Evolutionary conservation across 2,329 filamentous ascomycete species (phyloP).

Genomic region (Ophiostoma populinum): DNA sequence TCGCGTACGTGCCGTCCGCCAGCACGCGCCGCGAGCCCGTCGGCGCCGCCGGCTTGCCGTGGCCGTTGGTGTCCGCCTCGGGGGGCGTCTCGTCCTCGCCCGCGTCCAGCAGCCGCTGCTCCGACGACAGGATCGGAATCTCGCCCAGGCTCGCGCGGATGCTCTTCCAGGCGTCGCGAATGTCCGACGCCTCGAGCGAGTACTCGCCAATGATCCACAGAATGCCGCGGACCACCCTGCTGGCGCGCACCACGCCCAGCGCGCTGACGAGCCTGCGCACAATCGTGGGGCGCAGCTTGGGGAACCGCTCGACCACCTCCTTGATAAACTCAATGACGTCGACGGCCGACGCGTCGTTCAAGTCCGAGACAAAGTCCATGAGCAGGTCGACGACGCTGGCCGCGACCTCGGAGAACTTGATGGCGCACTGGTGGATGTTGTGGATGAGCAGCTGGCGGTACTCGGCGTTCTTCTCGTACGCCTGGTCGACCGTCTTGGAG

Average conservation of each 20-base stretch:
- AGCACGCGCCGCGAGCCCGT: constrained; percentile 81
- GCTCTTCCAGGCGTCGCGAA: constrained; percentile 89
- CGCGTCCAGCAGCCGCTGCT: constrained; percentile 80
- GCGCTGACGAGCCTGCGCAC: constrained; percentile 79
- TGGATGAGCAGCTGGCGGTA: constrained; percentile 92
- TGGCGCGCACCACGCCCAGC: constrained; percentile 79
- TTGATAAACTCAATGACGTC: constrained; percentile 98
- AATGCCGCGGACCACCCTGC: constrained; percentile 92
- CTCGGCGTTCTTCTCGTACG: constrained; percentile 95
- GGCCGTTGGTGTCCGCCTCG: constrained; percentile 48
- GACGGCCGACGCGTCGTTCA: constrained; percentile 90
- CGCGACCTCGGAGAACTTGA: constrained; percentile 97
- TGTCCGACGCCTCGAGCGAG: constrained; percentile 82
- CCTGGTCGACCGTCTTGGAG: constrained; percentile 91
- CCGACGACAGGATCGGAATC: constrained; percentile 89
- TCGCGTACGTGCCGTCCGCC: constrained; percentile 93
- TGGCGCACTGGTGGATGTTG: constrained; percentile 94
- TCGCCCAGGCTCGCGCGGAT: constrained; percentile 89
- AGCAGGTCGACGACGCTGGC: constrained; percentile 89
- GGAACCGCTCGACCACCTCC: constrained; percentile 97
- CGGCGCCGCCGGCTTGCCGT: constrained; percentile 56
- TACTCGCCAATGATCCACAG: constrained; percentile 98
- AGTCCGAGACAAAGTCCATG: constrained; percentile 98
- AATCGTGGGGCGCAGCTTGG: constrained; percentile 71
- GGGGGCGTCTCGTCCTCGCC: constrained; percentile 50